These are phyloP conservation scores for Triticum dicoccoides DNA, from an alignment of 176 grass and related monocot species.

Conservation along the genomic window DNA sequence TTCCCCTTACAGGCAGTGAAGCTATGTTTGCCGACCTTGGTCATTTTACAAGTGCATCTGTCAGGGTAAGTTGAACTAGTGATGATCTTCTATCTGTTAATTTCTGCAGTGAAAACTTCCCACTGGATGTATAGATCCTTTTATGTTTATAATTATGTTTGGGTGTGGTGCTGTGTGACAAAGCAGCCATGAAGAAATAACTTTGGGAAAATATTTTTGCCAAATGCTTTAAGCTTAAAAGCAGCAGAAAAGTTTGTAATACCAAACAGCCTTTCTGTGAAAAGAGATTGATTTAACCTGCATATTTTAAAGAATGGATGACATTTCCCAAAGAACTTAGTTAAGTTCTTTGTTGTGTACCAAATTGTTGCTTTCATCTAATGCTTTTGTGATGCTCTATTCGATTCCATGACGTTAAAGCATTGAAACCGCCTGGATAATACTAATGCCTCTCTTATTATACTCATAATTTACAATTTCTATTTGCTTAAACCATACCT, in stretches of 20 bases:
- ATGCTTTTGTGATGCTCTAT: conserved; percentile 1
- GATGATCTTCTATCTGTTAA: conserved; percentile 12
- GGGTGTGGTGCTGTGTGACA: conserved; percentile 12
- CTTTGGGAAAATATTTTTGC: neutral
- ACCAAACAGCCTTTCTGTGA: neutral
- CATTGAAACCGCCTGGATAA: neutral
- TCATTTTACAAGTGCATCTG: conserved; percentile 81
- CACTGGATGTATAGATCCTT: neutral
- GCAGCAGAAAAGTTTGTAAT: conserved; percentile 5
- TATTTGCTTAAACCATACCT: conserved; percentile 17
- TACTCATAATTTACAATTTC: neutral
- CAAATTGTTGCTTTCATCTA: conserved; percentile 5
- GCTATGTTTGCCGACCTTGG: conserved; percentile 98
- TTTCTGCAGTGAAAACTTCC: neutral
- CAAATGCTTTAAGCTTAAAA: neutral
- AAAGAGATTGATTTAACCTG: conserved; percentile 6
- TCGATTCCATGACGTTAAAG: neutral
- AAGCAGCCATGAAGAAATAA: conserved; percentile 19
- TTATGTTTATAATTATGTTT: conserved; percentile 18
- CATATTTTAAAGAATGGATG: neutral
- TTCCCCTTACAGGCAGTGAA: conserved; percentile 73
- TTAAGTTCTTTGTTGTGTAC: conserved; percentile 14
- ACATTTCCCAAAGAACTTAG: neutral
- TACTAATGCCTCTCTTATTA: neutral
- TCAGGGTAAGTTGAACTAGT: conserved; percentile 62